Base-by-base conservation (phyloP, 106 monocot species). In the Chionographis japonica region DNA sequence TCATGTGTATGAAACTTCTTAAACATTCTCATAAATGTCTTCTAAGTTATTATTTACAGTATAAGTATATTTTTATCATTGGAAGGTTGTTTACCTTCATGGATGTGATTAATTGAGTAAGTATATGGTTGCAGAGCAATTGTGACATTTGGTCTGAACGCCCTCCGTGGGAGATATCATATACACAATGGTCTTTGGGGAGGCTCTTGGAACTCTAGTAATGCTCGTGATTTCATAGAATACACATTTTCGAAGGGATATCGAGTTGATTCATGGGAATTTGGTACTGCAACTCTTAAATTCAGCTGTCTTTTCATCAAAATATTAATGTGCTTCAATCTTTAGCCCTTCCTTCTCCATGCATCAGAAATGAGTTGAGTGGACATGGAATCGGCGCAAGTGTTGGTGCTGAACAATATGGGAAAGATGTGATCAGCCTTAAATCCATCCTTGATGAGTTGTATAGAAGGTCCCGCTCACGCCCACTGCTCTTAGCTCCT, bases 131-230 rank as follows among this genome's bases (percentile, higher is more conserved):
- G 61, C 86, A 97, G 97, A 68, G 85, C 97, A 51, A 65, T 80
- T n/a, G 73, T 87, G 37, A 97, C 92, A 63, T 97, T 92, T 82
- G 92, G 97, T 46, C 76, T 97, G 8, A 97, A 97, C 72, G 97
- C 97, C 14, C 86, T 97, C 7, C 61, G 61, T 20, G 97, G 97
- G 67, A 89, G 92, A 70, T 43, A 78, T 37, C 71, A 56, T 17
- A 36, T 65, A 18, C 58, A 56, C 0, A 69, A 68, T 20, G 63
- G 67, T 12, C 13, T 70, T 12, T 92, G 86, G 86, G 69, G 43
- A 74, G 92, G 97, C 20, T 37, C 73, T 52, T 97, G 97, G 97
- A 85, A 97, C 61, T 80, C 92, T 11, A 90, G 68, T 50, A 90
- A 90, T 80, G 87, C 90, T 75, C 82, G 70, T 35, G 72, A 75